Conservation (phyloP, 495 filamentous ascomycete genomes). For the Annulohypoxylon moriforme region DNA sequence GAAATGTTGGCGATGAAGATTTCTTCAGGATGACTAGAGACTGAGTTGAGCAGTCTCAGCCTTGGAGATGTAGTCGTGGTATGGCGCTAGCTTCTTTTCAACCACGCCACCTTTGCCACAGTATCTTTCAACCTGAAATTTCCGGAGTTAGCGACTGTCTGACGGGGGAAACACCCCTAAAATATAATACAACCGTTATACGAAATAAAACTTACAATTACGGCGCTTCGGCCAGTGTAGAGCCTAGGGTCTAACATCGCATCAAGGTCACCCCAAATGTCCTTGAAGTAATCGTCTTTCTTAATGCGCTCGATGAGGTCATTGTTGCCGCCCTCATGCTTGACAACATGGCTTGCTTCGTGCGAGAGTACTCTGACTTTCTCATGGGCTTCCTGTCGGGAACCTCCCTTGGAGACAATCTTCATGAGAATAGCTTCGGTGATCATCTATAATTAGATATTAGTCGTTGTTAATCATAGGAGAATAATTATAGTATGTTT, state of each 20-base stretch:
- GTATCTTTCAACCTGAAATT: constrained; percentile 55
- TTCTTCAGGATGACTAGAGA: constrained; percentile 28
- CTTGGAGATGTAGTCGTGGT: constrained; percentile 41
- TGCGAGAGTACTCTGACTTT: constrained; percentile 90
- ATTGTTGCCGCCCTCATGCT: constrained; percentile 71
- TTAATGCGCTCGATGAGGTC: constrained; percentile 87
- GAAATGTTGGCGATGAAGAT: neutral
- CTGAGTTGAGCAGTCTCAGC: constrained; percentile 46
- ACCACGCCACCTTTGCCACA: constrained; percentile 50
- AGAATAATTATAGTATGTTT: neutral
- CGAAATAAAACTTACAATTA: constrained; percentile 1
- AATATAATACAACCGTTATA: neutral
- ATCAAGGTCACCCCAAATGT: constrained; percentile 82
- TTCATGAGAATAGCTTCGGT: constrained; percentile 80
- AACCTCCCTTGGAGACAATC: constrained; percentile 77
- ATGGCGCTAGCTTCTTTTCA: constrained; percentile 46
- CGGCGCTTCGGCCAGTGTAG: constrained; percentile 73
- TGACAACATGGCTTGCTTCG: constrained; percentile 82
- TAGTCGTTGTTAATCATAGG: neutral
- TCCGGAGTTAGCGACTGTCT: constrained; percentile 3
- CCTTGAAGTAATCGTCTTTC: constrained; percentile 79
- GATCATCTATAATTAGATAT: constrained; percentile 36
- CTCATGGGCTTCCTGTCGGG: constrained; percentile 92
- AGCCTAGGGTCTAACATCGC: constrained; percentile 74
- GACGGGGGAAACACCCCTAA: too few species aligned